Evolutionary conservation across 2,329 filamentous ascomycete species (phyloP), one percentile per base, ranked within the genome.

Genomic region (Dendryphion nanum): DNA sequence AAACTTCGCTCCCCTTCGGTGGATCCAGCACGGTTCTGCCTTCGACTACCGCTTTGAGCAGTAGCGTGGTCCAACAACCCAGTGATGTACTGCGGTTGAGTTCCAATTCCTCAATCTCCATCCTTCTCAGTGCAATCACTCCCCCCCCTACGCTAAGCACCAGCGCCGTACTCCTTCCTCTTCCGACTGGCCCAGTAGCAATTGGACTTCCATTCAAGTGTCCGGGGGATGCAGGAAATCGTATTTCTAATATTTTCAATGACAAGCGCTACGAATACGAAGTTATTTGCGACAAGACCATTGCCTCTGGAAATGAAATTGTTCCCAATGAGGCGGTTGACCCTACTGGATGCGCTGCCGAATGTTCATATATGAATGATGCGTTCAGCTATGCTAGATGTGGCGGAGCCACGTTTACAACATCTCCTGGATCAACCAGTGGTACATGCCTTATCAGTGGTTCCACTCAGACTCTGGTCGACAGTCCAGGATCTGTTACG

Each of bases 341-440:
- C 32, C 40, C 47, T 15, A 57, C 55, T 6, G 46, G 51, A 4
- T 62, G 58, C 35, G 48, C 55, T 35, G 52, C 46, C 8, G 49
- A 56, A 40, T 63, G 59, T 33, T 60, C 59, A 6, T 42, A 53
- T 14, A 20, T 58, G 10, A 60, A 63, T 24, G 43, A 55, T 14
- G 38, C 37, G 12, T 45, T 47, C 14, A 45, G 46, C 15, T 40
- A 48, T n/a, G 45, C 51, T 15, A 41, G 48, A 4, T 62, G 59
- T 33, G 38, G 52, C 30, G 47, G 42, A 21, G 51, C 53, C 5
- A 45, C 47, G 1, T 63, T 58, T 36, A 44, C 44, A 8, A 42
- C 45, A 14, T 44, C 47, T 12, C n/a, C n/a, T n/a, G 50, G 51
- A 19, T 40, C 45, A 15, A 33, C 38, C 10, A 42, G 45, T 23